Evolutionary conservation across 2,329 filamentous ascomycete genomes (phyloP), one percentile per base, ranked within the genome.

Genomic region (Mollisiaceae sp.): DNA sequence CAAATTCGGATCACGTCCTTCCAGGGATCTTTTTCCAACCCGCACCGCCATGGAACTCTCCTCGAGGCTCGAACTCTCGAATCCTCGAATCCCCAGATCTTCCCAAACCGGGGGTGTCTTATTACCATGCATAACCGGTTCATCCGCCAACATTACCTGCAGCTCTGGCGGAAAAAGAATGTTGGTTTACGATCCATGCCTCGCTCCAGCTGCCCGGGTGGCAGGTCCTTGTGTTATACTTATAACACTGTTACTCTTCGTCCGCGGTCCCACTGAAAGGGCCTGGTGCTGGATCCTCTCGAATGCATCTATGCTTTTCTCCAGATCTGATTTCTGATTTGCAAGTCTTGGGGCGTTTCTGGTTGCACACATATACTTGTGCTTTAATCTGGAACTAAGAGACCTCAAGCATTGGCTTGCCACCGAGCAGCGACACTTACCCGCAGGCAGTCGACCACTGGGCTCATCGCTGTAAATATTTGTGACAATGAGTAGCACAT

Each of bases 71-170:
- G n/a, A n/a, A n/a, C n/a, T n/a, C n/a, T n/a, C n/a, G 38, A 41
- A 41, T 6, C 41, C 15, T 22, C 45, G 45, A 50, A 50, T 50
- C 45, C 18, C 45, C 45, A 24, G 45, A 50, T 50, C 20, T 45
- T 18, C 20, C 43, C 22, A 50, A 50, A 2, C 45, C 12, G 45
- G 45, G 45, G n/a, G n/a, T 24, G 45, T 50, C 45, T 50, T 50
- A 22, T 50, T 50, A 50, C 9, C 24, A 35, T 18, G 24, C 50
- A 54, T 32, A 32, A 35, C 27, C 50, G 50, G 22, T 54, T 54
- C 27, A 54, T 54, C 50, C 50, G 27, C 27, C 50, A 32, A 54
- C 24, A 54, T 27, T n/a, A 32, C 50, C 24, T 54, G 27, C 50
- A 54, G 22, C 22, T 15, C 24, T 35, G 50, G 24, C 15, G 20